Percentiles rank a stretch among this genome's conserved stretches.
Conservation (phyloP, 75 land plant species). For the Pinus taeda region DNA sequence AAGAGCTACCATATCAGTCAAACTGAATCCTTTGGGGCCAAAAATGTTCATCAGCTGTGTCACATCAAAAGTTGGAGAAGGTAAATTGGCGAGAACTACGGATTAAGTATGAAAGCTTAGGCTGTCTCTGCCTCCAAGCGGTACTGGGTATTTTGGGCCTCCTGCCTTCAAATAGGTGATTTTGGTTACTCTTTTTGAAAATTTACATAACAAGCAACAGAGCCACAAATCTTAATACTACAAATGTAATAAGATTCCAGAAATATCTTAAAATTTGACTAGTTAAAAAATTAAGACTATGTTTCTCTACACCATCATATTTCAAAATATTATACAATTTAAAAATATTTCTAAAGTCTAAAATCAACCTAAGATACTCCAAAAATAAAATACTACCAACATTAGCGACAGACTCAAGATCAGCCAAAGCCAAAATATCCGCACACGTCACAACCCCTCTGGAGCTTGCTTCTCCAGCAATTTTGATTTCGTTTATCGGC, state of each 20-base stretch:
- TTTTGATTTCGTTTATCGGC: constrained; percentile 35
- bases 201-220: constrained; percentile 17
- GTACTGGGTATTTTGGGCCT: not conserved
- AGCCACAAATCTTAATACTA: too few species aligned
- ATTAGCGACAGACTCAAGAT: too few species aligned
- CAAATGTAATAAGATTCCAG: constrained; percentile 3
- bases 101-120: not conserved
- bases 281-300: too few species aligned
- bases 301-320: too few species aligned
- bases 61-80: constrained; percentile 9
- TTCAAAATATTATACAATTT: too few species aligned
- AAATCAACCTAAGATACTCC: too few species aligned
- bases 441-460: constrained; percentile 42
- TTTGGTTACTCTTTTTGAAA: not conserved
- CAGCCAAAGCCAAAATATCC: constrained; percentile 27
- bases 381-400: too few species aligned
- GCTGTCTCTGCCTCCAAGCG: not conserved
- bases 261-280: too few species aligned
- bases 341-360: too few species aligned
- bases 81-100: not conserved
- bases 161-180: not conserved
- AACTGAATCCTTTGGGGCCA: not conserved
- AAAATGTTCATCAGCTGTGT: not conserved
- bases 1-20: not conserved
- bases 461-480: constrained; percentile 18